phyloP scores from a whole-genome alignment of 2,329 filamentous ascomycete genomes.

The Immersiporthe knoxdaviesiana region DNA sequence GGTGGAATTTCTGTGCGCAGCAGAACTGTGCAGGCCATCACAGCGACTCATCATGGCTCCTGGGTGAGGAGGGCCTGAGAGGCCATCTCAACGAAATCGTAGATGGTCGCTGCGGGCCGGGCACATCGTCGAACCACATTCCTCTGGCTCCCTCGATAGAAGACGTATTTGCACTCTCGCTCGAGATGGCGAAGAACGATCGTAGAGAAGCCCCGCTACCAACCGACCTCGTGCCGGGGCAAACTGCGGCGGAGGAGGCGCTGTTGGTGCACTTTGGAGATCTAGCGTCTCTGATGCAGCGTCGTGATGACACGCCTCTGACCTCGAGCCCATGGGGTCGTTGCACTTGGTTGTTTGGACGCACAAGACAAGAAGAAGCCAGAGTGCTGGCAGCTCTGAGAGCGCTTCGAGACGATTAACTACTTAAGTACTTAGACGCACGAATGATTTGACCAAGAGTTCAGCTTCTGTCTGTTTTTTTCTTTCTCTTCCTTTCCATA shows the following conservation, averaged over 20 bases:
- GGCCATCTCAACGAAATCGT: background rate
- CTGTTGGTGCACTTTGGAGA: background rate
- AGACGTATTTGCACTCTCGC: background rate
- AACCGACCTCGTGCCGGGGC: background rate
- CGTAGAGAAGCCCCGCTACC: too few relatives aligned
- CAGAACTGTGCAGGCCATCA: background rate
- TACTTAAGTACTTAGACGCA: background rate
- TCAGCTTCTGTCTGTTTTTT: background rate
- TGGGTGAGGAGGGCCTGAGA: background rate
- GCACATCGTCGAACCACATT: background rate
- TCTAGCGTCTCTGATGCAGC: background rate
- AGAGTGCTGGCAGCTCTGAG: background rate
- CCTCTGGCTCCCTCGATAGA: background rate
- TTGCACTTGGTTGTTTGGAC: constrained; percentile 18
- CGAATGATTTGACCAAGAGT: background rate
- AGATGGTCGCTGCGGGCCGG: too few relatives aligned
- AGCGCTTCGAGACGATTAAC: background rate
- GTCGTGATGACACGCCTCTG: background rate
- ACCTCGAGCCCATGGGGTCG: background rate
- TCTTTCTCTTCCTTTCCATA: too few relatives aligned
- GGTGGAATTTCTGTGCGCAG: background rate
- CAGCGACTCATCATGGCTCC: background rate
- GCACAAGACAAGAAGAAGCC: constrained; percentile 16
- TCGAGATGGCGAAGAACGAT: background rate
- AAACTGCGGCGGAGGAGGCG: background rate